A percentile compares a stretch with the other conserved stretches of the same genome.
Conservation (phyloP, 2,329 filamentous ascomycete species). For the Clonostachys chloroleuca region DNA sequence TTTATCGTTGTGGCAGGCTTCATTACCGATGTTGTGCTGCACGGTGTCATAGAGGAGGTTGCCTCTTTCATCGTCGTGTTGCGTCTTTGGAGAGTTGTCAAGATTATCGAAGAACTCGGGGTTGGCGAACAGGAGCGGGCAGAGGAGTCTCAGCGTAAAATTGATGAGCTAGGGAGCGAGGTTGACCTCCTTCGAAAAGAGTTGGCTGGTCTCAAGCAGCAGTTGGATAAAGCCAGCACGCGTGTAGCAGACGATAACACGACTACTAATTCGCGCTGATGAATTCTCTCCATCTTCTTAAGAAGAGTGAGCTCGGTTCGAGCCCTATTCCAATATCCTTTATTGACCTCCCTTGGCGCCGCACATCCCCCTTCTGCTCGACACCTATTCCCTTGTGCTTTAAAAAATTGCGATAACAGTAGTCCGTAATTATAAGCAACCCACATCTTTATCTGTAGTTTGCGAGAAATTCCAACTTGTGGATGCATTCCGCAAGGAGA, state of each 20-base stretch:
- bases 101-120: background rate
- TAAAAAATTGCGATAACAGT: too few species aligned
- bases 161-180: background rate
- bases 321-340: too few species aligned
- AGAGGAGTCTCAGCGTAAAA: background rate
- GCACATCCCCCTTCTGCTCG: too few species aligned
- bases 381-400: too few species aligned
- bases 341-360: too few species aligned
- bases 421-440: too few species aligned
- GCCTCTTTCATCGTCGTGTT: background rate
- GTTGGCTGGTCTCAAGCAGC: background rate
- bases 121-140: background rate
- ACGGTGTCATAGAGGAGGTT: background rate
- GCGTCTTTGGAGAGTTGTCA: background rate
- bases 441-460: too few species aligned
- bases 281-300: too few species aligned
- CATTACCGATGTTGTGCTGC: background rate
- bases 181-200: background rate
- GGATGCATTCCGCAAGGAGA: too few species aligned
- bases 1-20: background rate
- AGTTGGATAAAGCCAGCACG: background rate
- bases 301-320: too few species aligned
- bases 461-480: too few species aligned
- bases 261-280: too few species aligned
- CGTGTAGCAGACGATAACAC: background rate